A percentile compares a stretch with the other conserved stretches of the same genome.
These are phyloP conservation scores for Pichia eremophila DNA, from an alignment of 805 yeast genomes.

Conservation along the genomic window DNA sequence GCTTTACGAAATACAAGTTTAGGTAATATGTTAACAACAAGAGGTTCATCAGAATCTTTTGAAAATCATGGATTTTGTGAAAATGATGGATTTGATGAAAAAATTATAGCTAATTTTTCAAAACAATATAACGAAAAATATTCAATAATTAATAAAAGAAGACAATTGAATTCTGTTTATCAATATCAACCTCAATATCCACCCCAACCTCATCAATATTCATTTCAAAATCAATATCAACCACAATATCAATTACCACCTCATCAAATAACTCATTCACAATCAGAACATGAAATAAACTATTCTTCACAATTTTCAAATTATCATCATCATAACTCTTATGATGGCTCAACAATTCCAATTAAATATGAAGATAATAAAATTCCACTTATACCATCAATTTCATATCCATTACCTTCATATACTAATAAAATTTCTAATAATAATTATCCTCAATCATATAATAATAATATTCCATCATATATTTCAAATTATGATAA, in stretches of 20 bases:
- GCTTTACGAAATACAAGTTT: slow-evolving; percentile 50
- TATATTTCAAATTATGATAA: neutral
- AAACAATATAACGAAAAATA: slow-evolving; percentile 12
- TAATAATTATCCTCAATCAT: neutral
- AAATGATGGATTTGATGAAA: slow-evolving; percentile 16
- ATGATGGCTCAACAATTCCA: neutral
- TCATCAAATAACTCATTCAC: no score
- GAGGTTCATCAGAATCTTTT: slow-evolving; percentile 8
- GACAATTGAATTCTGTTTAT: slow-evolving; percentile 8
- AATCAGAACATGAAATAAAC: no score
- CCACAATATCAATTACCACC: neutral
- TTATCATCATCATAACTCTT: neutral
- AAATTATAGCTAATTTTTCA: slow-evolving; percentile 10
- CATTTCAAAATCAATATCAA: neutral
- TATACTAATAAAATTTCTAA: neutral
- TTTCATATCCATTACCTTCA: neutral
- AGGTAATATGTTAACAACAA: slow-evolving; percentile 32
- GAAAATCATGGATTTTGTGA: slow-evolving; percentile 16
- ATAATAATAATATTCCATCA: neutral
- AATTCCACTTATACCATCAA: neutral
- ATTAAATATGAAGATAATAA: neutral
- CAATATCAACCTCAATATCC: neutral
- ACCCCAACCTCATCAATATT: neutral
- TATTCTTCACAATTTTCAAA: no score
- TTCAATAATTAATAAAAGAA: slow-evolving; percentile 2